Evolutionary conservation across 169 alveolate genomes (phyloP).

Genomic region (Eimeria tenella): DNA sequence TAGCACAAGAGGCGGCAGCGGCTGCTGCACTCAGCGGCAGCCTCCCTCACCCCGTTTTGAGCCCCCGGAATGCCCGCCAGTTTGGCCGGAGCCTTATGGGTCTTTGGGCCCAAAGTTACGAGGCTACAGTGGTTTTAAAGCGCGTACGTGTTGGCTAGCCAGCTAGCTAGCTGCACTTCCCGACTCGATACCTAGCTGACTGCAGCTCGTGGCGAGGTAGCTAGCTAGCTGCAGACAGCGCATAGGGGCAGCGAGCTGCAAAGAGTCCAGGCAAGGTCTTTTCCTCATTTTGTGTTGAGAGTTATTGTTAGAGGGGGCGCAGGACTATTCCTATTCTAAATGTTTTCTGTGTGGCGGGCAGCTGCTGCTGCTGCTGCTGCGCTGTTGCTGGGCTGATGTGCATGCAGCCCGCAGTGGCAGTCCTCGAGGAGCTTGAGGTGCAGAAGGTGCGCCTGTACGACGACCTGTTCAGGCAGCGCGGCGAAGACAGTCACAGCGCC

Average conservation of each 20-base stretch:
- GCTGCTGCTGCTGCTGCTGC: conserved; percentile 12
- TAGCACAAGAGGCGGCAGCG: conserved; percentile 55
- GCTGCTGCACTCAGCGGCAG: conserved; percentile 70
- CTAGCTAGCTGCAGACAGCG: not conserved
- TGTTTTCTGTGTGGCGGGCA: not conserved
- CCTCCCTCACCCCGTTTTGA: conserved; percentile 68
- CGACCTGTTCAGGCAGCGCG: conserved; percentile 56
- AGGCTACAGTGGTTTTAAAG: not conserved
- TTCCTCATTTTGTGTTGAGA: no score
- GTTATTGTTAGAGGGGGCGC: not conserved
- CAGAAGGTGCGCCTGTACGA: conserved; percentile 57
- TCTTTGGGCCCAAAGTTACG: conserved; percentile 49
- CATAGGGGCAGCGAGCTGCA: not conserved
- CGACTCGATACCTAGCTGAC: not conserved
- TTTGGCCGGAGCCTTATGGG: conserved; percentile 48
- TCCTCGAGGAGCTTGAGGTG: conserved; percentile 46
- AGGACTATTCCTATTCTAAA: not conserved
- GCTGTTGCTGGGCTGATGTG: not conserved
- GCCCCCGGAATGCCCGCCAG: conserved; percentile 28
- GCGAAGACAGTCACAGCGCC: not conserved
- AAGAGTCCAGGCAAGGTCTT: no score
- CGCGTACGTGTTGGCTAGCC: conserved; percentile 26
- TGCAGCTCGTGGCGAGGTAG: not conserved
- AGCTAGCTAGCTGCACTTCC: conserved; percentile 19
- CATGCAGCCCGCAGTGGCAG: conserved; percentile 71